Conservation (phyloP, 2,329 filamentous ascomycete genomes). For the Fusarium pininemorale region DNA sequence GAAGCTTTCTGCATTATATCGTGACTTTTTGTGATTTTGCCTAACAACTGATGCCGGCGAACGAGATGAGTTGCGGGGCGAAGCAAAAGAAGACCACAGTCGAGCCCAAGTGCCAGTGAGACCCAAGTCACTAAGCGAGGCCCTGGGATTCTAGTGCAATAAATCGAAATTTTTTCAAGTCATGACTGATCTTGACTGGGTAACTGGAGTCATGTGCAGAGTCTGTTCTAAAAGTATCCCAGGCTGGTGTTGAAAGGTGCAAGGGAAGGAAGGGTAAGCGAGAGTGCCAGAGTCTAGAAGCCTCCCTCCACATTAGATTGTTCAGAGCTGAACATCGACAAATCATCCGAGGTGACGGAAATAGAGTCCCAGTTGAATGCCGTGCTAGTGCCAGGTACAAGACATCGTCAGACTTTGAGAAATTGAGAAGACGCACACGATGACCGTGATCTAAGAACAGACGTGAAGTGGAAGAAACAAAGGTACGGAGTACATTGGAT, state of each 20-base stretch:
- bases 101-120: constrained; percentile 3
- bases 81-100: neutral
- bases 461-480: neutral
- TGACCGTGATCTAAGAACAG: neutral
- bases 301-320: neutral
- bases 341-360: constrained; percentile 37
- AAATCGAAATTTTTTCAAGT: constrained; percentile 22
- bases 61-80: constrained; percentile 15
- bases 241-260: neutral
- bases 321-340: constrained; percentile 1
- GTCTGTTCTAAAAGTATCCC: constrained; percentile 1
- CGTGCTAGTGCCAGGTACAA: constrained; percentile 1
- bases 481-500: neutral
- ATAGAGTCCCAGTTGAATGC: constrained; percentile 22
- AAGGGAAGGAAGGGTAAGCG: constrained; percentile 15
- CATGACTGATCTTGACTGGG: constrained; percentile 36
- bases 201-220: constrained; percentile 37
- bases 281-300: constrained; percentile 21
- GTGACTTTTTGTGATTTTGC: constrained; percentile 29
- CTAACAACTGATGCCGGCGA: constrained; percentile 13
- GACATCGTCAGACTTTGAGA: neutral
- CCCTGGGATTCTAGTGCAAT: constrained; percentile 8
- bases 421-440: neutral
- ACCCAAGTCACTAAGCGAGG: constrained; percentile 6
- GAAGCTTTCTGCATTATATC: constrained; percentile 38